Evolutionary conservation across 2,329 filamentous ascomycete genomes (phyloP), one percentile per base, ranked within the genome.

Genomic region (Monosporascus sp.): DNA sequence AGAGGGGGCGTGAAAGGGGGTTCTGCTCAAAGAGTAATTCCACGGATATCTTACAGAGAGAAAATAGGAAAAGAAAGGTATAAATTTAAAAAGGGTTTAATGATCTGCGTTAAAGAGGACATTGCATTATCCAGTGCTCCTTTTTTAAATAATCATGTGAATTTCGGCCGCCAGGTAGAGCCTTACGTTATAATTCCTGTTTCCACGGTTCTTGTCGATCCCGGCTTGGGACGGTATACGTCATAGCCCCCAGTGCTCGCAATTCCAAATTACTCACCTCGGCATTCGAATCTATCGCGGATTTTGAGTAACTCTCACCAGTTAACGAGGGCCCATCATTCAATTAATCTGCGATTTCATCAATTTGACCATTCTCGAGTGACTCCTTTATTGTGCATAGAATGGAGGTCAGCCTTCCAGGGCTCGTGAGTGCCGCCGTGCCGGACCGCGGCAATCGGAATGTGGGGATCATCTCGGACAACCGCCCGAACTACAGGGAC

Each of bases 401-500:
- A 25, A 66, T 66, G 63, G 61, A 67, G 49, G 61, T 68, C 49
- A 62, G 65, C 52, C 42, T 68, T 15, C 65, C 66, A 1, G 55
- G 60, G 25, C 56, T 68, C 46, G 48, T 68, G 52, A 57, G 66
- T 52, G 59, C 64, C 14, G 59, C 60, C 17, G 52, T 66, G 34
- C 62, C 63, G 31, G 56, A 63, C 22, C 56, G 60, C 49, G 57
- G 54, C 24, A 54, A 59, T n/a, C 49, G 55, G 36, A 61, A 55
- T 51, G 53, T 60, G 27, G 50, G 42, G 9, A 59, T 65, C 34
- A 51, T 64, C 27, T 60, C 55, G 6, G 57, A 51, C 22, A 63
- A 71, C 58, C 58, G 59, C 15, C 52, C 66, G 1, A 73, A 73
- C 52, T 63, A 72, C 56, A 70, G 71, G 47, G 74, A 77, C 49